Base-by-base conservation (phyloP, 83 land plant species). In the Picea engelmannii region DNA sequence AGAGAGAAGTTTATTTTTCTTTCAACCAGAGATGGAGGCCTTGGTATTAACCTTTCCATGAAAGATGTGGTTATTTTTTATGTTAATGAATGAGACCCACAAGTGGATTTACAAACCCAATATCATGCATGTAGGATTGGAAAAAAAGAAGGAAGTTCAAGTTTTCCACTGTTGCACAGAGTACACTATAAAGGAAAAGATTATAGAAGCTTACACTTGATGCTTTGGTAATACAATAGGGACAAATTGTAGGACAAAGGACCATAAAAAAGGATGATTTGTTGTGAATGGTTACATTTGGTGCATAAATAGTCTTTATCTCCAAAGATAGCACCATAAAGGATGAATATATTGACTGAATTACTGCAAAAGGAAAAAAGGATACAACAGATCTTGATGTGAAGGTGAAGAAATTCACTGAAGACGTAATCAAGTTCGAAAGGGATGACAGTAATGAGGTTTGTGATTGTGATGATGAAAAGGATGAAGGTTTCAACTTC, bases 181-280 rank as follows among this genome's bases (percentile, higher is more conserved):
- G 17, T 35, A 0, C 6, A 68, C 44, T 8, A 4, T 68, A 4
- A 6, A 68, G 5, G 71, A 68, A 35, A 27, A 27, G 2, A 4
- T 68, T 1, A 15, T 68, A 5, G 40, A 68, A 68, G 42, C 91
- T 95, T 91, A 98, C 95, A 24, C 89, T 94, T 25, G 96, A 97
- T 92, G 96, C 98, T 66, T 83, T 97, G 81, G 99, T 97, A 62
- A 97, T 97, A 82, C 96, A 97, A 80, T 96, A 97, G 79, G 99
- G 99, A 63, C 91, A 96, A 66, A 79, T 97, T 60, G 99, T 96
- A 24, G 99, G 94, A 81, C 96, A 95, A 84, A 97, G 94, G 82
- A 84, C 94, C 85, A 96, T 91, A 10, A 96, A 96, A 78, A 96
- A 96, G 78, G 97, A 96, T 90, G 97, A 96, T 80, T 84, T 94